phyloP scores from a whole-genome alignment of 306 rosid species.

The Vigna trinervia region DNA sequence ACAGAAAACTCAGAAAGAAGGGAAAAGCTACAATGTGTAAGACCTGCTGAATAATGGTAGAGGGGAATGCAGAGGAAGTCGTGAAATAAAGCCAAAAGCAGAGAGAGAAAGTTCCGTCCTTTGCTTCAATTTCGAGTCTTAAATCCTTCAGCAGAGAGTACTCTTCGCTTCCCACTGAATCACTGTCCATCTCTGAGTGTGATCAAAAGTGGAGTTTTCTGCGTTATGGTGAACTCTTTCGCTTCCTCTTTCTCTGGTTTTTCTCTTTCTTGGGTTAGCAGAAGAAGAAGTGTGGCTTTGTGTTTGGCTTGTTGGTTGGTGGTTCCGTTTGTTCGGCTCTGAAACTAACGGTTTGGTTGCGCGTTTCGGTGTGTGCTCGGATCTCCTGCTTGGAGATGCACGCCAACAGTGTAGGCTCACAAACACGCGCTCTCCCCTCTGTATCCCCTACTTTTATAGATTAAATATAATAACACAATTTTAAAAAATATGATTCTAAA shows the following conservation, averaged over 20 bases:
- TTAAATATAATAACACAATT: too few relatives aligned
- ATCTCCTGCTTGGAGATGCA: neutral
- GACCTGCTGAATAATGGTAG: slow-evolving; percentile 76
- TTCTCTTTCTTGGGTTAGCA: neutral
- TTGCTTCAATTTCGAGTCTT: slow-evolving; percentile 59
- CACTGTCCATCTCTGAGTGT: slow-evolving; percentile 51
- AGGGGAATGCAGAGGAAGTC: slow-evolving; percentile 67
- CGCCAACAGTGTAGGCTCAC: neutral
- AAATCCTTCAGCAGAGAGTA: slow-evolving; percentile 72
- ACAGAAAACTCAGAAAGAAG: neutral
- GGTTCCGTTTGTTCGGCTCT: neutral
- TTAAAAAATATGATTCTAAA: too few relatives aligned
- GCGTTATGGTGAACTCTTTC: neutral
- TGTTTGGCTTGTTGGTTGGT: neutral
- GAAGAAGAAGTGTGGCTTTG: neutral
- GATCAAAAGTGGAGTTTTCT: neutral
- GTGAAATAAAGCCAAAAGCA: slow-evolving; percentile 87
- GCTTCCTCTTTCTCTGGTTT: too few relatives aligned
- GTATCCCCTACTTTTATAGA: too few relatives aligned
- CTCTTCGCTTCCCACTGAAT: slow-evolving; percentile 46
- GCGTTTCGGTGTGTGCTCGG: neutral
- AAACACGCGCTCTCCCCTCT: too few relatives aligned
- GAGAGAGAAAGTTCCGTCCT: slow-evolving; percentile 62
- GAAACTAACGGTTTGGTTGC: neutral
- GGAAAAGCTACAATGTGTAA: neutral